These are phyloP conservation scores for Dactylellina drechsleri DNA, from an alignment of 2,329 filamentous ascomycete genomes.

Conservation along the genomic window DNA sequence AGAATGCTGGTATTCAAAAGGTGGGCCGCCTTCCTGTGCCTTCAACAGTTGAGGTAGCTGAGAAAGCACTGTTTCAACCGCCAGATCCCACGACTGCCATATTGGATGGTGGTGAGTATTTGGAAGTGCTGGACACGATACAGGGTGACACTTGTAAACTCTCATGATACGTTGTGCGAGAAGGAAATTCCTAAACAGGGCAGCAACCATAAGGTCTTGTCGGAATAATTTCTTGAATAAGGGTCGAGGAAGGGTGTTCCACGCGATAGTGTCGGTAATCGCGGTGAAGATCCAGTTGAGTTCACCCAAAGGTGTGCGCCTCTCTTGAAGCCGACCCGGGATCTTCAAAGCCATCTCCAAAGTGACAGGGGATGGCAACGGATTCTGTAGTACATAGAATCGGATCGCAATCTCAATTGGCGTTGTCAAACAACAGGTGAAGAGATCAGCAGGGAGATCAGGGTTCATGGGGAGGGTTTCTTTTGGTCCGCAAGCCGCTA, in stretches of 20 bases:
- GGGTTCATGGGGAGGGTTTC: constrained; percentile 96
- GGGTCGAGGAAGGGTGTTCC: constrained; percentile 90
- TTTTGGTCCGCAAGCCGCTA: constrained; percentile 88
- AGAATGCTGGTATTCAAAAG: constrained; percentile 95
- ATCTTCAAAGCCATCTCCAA: constrained; percentile 88
- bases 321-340: constrained; percentile 88
- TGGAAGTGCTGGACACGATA: constrained; percentile 89
- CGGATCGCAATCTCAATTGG: constrained; percentile 97
- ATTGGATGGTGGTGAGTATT: constrained; percentile 93
- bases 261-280: constrained; percentile 98
- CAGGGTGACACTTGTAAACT: constrained; percentile 92
- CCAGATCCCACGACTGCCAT: constrained; percentile 97
- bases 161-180: constrained; percentile 95
- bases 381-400: constrained; percentile 96
- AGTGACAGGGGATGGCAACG: constrained; percentile 73
- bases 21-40: constrained; percentile 75
- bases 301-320: constrained; percentile 91
- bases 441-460: constrained; percentile 89
- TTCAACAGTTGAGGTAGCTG: constrained; percentile 86
- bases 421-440: constrained; percentile 94
- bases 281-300: constrained; percentile 99
- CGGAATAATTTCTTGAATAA: constrained; percentile 97
- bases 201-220: constrained; percentile 98
- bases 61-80: constrained; percentile 91
- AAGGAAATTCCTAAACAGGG: constrained; percentile 93